Base-by-base conservation (phyloP, 106 monocot genomes). In the Allium fistulosum region DNA sequence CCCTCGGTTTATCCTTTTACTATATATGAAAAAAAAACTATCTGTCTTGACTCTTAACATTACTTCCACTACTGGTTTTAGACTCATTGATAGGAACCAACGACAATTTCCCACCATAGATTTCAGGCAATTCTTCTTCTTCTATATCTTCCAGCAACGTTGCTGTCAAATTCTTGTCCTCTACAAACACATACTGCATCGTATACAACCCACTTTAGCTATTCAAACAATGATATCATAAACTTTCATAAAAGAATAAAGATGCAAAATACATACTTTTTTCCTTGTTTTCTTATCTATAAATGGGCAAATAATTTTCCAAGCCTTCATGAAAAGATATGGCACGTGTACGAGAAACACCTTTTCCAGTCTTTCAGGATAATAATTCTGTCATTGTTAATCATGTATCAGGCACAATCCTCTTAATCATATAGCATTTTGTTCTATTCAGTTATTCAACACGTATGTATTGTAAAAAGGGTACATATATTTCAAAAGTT, bases 281-380 rank as follows among this genome's bases (percentile, higher is more conserved):
- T 83, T 63, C 75, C 73, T 83, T 58, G 88, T 85, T 52, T 81
- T 88, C 18, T 93, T 72, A 51, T 93, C 93, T 9, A 93, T 88
- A 57, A 88, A 83, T 13, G 83, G 88, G 68, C 83, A 93, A 58
- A 88, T 62, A 13, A 81, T 80, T 75, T 88, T 93, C 88, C 88
- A 93, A 27, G 75, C 77, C 71, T 77, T 86, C 85, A 83, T 75
- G 66, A 93, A 93, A 47, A 93, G 62, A 65, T 69, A 88, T 8
- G 93, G 93, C 37, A 81, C 88, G 59, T 93, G 85, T 15, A 93
- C 62, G 49, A 93, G 18, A 48, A 75, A 83, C 58, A 69, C 79
- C 76, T 93, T 93, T 10, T 79, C 76, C 49, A 74, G 74, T 51
- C 74, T 74, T 46, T 74, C 74, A 1, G 74, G 74, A 46, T 74